Base-by-base conservation (phyloP, 2,329 filamentous ascomycete genomes). In the Colletotrichum sublineola region DNA sequence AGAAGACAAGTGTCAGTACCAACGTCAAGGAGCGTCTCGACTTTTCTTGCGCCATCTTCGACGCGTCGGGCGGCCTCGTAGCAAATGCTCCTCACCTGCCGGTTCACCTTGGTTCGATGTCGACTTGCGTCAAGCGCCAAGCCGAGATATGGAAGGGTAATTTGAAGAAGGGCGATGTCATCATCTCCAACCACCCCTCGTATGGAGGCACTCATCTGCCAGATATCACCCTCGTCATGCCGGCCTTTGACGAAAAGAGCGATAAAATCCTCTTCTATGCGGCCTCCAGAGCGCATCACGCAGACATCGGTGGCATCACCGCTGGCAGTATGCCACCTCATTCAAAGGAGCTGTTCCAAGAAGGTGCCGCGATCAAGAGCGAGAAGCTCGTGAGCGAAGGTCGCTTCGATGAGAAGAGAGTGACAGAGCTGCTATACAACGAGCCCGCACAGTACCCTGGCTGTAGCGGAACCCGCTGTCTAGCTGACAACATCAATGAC, bases 21-120 rank as follows among this genome's bases (percentile, higher is more conserved):
- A 96, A 96, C 75, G 92, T 96, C 78, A 93, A 96, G 76, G 94
- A 96, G 77, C 88, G 94, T 14, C 86, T 96, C 5, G 93, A 96
- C 78, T 96, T 95, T 78, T 95, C 92, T 4, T 96, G 93, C 76
- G 94, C 93, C 14, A 85, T 96, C 0, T 96, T 96, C 76, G 93
- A 94, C 72, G 88, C 90, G 0, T 89, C 90, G 14, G 93, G 94
- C 8, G 93, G 92, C 0, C 84, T 96, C 0, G 93, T 95, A 1
- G 93, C 93, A 1, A 95, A 95, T 77, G 90, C 93, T 15, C 94
- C 93, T 0, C 93, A 96, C 84, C 84, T 96, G 1, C 93, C 94
- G 0, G 93, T 95, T 0, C 93, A 96, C 78, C 84, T 96, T 4
- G 93, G 93, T 24, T 94, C 91, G 53, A 96, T 96, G 93, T 93